A percentile compares a stretch with the other conserved stretches of the same genome.
Conservation (phyloP, 202 grass and related monocot genomes). For the Musa balbisiana region DNA sequence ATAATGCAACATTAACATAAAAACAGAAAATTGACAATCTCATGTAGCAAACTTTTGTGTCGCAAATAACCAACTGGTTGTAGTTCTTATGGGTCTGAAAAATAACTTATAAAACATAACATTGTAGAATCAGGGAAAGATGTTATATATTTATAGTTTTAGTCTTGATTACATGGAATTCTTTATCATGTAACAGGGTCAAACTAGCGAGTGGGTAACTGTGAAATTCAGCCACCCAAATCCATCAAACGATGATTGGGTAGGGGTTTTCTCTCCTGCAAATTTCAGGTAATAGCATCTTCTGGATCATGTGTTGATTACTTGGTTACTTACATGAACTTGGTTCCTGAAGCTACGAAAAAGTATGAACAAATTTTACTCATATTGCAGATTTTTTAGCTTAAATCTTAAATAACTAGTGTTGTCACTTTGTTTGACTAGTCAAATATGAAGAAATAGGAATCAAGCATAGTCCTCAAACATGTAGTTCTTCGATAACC, state of each 20-base stretch:
- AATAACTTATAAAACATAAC: not conserved
- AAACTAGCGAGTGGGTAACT: constrained; percentile 72
- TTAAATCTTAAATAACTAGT: not conserved
- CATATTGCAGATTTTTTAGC: not conserved
- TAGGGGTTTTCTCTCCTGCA: constrained; percentile 89
- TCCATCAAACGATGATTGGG: constrained; percentile 73
- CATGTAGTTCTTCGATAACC: not conserved
- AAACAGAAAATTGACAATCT: not conserved
- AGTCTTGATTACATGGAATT: not conserved
- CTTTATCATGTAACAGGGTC: constrained; percentile 36
- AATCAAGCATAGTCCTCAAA: not conserved
- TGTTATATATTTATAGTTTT: not conserved
- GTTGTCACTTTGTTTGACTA: not conserved
- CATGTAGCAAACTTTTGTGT: not conserved
- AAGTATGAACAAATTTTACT: not conserved
- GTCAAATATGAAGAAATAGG: not conserved
- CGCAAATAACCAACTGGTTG: not conserved
- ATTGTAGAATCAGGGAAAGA: constrained; percentile 4
- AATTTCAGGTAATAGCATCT: constrained; percentile 60
- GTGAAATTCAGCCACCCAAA: constrained; percentile 47
- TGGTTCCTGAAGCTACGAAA: not conserved
- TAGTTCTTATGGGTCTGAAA: not conserved
- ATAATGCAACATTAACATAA: no score
- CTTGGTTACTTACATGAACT: not conserved
- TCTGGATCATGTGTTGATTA: not conserved